Conservation (phyloP, 768 basidiomycete genomes). For the Mycena crocata region DNA sequence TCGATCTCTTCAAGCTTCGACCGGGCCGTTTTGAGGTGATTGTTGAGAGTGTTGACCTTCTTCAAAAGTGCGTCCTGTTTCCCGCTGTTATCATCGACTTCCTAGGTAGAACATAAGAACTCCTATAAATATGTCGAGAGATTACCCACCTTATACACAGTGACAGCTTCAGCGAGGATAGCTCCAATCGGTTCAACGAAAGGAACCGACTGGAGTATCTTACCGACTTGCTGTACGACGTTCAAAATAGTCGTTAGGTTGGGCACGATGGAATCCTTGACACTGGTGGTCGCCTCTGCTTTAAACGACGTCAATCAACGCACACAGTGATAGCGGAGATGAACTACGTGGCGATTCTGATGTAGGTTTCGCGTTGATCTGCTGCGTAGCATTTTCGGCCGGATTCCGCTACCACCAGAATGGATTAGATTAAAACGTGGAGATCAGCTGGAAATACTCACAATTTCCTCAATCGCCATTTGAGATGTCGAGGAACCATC, state of each 20-base stretch:
- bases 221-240: background rate
- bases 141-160: background rate
- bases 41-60: background rate
- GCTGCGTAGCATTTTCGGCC: too few relatives aligned
- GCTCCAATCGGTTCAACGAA: background rate
- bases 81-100: background rate
- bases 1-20: background rate
- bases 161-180: background rate
- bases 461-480: too few relatives aligned
- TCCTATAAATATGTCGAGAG: background rate
- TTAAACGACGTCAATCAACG: too few relatives aligned
- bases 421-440: too few relatives aligned
- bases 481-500: too few relatives aligned
- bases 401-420: too few relatives aligned
- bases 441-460: too few relatives aligned
- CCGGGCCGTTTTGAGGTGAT: background rate
- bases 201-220: background rate
- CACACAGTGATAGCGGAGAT: too few relatives aligned
- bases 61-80: background rate
- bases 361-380: too few relatives aligned
- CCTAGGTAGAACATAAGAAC: background rate
- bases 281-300: too few relatives aligned
- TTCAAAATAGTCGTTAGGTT: background rate
- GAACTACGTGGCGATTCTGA: too few relatives aligned
- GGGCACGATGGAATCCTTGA: background rate